Conservation (phyloP, 441 rosid species). For the Euphorbia corollata region DNA sequence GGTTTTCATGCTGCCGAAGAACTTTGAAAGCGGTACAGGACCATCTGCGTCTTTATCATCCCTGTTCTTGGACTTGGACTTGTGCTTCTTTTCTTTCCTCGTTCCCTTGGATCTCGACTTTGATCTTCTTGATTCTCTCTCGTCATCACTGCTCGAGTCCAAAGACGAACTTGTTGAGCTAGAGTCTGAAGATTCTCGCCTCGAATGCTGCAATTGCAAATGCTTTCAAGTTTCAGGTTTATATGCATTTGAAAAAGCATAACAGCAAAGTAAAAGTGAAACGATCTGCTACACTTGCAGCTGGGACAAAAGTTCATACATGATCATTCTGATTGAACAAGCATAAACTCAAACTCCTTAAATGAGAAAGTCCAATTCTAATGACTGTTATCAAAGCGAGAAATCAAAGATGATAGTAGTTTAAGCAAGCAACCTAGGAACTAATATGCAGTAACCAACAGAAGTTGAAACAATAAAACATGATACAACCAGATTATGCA, state of each 20-base stretch:
- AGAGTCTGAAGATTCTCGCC: slow-evolving; percentile 51
- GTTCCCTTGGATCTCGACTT: slow-evolving; percentile 65
- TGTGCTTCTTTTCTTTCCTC: slow-evolving; percentile 65
- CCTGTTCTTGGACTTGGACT: slow-evolving; percentile 33
- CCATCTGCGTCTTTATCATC: slow-evolving; percentile 52
- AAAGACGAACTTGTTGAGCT: slow-evolving; percentile 60
- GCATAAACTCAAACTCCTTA: no score
- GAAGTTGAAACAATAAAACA: neutral
- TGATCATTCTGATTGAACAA: no score
- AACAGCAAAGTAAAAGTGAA: neutral
- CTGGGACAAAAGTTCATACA: no score
- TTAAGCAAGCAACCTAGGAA: neutral
- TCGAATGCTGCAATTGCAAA: slow-evolving; percentile 52
- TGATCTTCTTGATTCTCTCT: slow-evolving; percentile 59
- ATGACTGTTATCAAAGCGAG: no score
- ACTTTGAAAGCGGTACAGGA: slow-evolving; percentile 84
- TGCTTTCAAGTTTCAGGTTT: slow-evolving; percentile 14
- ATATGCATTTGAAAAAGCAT: neutral
- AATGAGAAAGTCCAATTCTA: neutral
- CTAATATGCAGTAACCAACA: neutral
- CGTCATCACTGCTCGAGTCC: slow-evolving; percentile 63
- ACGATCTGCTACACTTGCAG: no score
- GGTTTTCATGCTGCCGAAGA: slow-evolving; percentile 66
- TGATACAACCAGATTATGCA: no score
- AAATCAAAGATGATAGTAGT: no score